Conservation (phyloP, 805 yeast genomes). For the Wickerhamomyces hampshirensis region DNA sequence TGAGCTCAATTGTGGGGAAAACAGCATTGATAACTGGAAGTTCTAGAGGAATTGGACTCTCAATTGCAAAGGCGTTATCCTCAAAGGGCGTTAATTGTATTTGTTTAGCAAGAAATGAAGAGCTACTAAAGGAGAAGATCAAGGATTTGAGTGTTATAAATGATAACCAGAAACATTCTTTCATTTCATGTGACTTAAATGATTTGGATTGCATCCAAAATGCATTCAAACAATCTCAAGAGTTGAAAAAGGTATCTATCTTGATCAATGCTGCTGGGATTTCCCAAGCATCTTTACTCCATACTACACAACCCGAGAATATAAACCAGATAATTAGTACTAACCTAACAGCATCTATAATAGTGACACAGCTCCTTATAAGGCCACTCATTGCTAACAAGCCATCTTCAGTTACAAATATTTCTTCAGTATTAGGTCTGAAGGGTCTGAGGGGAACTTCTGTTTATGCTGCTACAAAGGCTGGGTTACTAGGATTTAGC, state of each 20-base stretch:
- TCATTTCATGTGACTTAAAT: slow-evolving; percentile 14
- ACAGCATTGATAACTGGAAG: slow-evolving; percentile 66
- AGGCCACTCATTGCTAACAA: slow-evolving; percentile 43
- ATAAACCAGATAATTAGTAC: slow-evolving; percentile 44
- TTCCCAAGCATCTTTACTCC: slow-evolving; percentile 50
- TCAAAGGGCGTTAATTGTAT: slow-evolving; percentile 46
- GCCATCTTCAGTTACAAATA: slow-evolving; percentile 44
- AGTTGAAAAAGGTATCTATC: slow-evolving; percentile 18
- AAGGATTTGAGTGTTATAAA: slow-evolving; percentile 5
- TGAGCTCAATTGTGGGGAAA: slow-evolving; percentile 16
- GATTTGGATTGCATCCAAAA: slow-evolving; percentile 5
- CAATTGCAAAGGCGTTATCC: slow-evolving; percentile 48
- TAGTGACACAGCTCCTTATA: slow-evolving; percentile 48
- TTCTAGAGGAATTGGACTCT: slow-evolving; percentile 61
- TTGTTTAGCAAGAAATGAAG: slow-evolving; percentile 44
- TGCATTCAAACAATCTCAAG: slow-evolving; percentile 1
- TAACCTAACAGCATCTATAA: slow-evolving; percentile 59
- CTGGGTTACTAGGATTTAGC: slow-evolving; percentile 63
- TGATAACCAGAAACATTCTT: slow-evolving; percentile 16
- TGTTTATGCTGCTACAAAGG: slow-evolving; percentile 67
- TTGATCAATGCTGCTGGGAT: slow-evolving; percentile 50
- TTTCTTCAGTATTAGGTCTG: slow-evolving; percentile 60
- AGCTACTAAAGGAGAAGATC: slow-evolving; percentile 28
- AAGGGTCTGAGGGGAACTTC: slow-evolving; percentile 51
- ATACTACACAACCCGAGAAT: slow-evolving; percentile 34